These are phyloP conservation scores for Penicillium palitans DNA, from an alignment of 2,329 filamentous ascomycete genomes.

Conservation along the genomic window DNA sequence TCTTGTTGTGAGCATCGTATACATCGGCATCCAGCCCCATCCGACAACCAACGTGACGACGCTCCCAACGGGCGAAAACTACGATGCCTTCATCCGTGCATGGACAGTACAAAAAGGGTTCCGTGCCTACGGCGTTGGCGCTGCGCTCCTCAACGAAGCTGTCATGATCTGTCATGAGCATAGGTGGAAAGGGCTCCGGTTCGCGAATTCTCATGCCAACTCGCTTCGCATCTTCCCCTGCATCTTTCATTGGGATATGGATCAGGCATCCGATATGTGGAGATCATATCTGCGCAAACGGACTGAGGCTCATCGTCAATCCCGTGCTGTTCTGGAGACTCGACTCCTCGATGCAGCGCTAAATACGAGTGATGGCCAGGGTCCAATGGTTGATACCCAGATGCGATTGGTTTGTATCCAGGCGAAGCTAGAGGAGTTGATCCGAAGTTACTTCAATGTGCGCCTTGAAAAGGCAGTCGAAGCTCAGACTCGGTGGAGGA, in stretches of 20 bases:
- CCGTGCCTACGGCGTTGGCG: constrained; percentile 70
- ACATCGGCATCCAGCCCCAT: constrained; percentile 9
- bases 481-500: neutral
- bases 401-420: neutral
- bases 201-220: constrained; percentile 77
- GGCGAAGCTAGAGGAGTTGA: neutral
- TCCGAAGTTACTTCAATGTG: neutral
- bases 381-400: neutral
- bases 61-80: constrained; percentile 19
- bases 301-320: neutral
- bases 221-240: constrained; percentile 62
- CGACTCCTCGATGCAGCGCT: neutral
- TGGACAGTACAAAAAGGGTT: constrained; percentile 77
- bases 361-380: neutral
- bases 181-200: constrained; percentile 68
- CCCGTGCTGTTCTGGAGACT: neutral
- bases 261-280: neutral
- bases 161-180: constrained; percentile 66
- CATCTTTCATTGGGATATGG: neutral
- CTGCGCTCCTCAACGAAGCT: constrained; percentile 70
- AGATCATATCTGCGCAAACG: neutral
- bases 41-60: neutral
- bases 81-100: constrained; percentile 61
- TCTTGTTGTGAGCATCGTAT: constrained; percentile 55
- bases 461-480: neutral